Base-by-base conservation (phyloP, 768 basidiomycete genomes). In the Exsudoporus frostii region DNA sequence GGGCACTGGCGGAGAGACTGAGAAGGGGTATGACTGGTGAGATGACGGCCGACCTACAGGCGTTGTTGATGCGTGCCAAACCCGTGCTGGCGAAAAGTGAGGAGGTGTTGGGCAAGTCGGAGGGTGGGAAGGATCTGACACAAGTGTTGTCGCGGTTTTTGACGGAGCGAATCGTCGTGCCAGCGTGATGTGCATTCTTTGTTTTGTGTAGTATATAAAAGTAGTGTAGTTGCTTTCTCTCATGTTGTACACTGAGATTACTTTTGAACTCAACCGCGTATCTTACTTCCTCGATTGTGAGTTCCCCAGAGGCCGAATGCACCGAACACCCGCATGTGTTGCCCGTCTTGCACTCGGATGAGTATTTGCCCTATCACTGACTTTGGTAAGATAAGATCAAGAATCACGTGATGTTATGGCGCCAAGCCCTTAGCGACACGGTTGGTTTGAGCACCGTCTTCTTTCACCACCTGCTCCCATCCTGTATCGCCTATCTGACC, bases 21-120 rank as follows among this genome's bases (percentile, higher is more conserved):
- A 73, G 89, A 61, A 73, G 89, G 55, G 88, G 88, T 0, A 85
- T 90, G 84, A 86, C 86, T 8, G 86, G 85, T 2, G 90, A 92
- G 71, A 83, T 91, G 79, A 84, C 82, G 37, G 76, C 78, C 1
- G 90, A 92, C 66, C 58, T 92, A 55, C 83, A 85, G 63, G 73
- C 79, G 5, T 65, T 91, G 60, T 51, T 92, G 69, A 80, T 70
- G 53, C 88, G 83, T 60, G 78, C 87, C 14, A 84, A 81, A 59
- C 79, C 83, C 1, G 68, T 89, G 33, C 70, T 92, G 24, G 76
- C 72, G 14, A 86, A 88, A 66, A 82, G 81, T 60, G 74, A 81
- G 54, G 66, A 67, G 17, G 69, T 81, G 39, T 57, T 80, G 51
- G 79, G 75, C 30, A 76, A 74, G 45, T 34, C 43, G 27, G 60